Evolutionary conservation across 2,329 filamentous ascomycete species (phyloP).

Genomic region (Juglanconis sp.): DNA sequence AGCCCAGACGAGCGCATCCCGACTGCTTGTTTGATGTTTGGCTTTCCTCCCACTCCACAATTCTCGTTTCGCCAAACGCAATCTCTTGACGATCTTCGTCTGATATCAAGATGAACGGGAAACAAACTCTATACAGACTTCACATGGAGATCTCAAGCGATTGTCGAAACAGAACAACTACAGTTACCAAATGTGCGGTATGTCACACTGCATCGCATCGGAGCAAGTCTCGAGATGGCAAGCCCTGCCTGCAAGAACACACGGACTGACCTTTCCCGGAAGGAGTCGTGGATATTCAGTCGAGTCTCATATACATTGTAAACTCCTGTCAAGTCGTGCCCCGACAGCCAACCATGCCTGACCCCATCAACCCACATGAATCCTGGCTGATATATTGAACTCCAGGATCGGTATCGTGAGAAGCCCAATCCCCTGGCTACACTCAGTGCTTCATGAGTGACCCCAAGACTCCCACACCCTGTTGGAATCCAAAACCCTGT

Average conservation of each 20-base stretch:
- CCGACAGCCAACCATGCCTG: slow-evolving; percentile 2
- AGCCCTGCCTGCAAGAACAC: too few relatives aligned
- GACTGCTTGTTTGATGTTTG: neutral
- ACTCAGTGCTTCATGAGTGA: slow-evolving; percentile 7
- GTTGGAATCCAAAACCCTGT: neutral
- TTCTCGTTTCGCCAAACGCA: slow-evolving; percentile 2
- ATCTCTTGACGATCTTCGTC: neutral
- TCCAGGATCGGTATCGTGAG: slow-evolving; percentile 12
- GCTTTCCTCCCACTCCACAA: neutral
- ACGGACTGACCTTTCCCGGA: too few relatives aligned
- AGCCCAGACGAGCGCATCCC: neutral
- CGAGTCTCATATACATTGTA: neutral
- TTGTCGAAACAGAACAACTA: neutral
- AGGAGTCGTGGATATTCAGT: neutral
- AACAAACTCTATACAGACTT: neutral
- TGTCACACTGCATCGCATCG: too few relatives aligned
- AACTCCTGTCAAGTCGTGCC: neutral
- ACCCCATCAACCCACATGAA: neutral
- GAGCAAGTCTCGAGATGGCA: too few relatives aligned
- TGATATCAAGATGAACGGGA: neutral
- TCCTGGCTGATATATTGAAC: neutral
- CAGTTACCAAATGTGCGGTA: too few relatives aligned
- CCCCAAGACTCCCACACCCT: slow-evolving; percentile 11
- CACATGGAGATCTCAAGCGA: neutral
- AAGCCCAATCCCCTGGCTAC: slow-evolving; percentile 13